Evolutionary conservation across 1,284 basidiomycete genomes (phyloP).

Genomic region (Takashimella koratensis): DNA sequence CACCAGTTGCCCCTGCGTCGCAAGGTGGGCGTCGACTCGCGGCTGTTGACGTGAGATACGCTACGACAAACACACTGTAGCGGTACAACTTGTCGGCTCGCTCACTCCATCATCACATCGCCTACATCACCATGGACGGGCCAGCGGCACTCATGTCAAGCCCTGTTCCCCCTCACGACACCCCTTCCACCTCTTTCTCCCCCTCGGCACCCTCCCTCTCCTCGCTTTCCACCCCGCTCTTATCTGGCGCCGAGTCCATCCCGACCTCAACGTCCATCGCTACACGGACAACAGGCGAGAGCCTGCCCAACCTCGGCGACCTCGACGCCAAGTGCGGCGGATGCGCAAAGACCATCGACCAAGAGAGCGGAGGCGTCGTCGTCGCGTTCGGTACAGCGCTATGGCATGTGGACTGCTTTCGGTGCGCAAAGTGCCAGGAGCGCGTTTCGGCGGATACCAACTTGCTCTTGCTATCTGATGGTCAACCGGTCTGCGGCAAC

Average conservation of each 20-base stretch:
- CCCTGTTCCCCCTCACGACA: not conserved
- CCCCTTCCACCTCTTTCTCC: not conserved
- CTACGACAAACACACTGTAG: too few relatives aligned
- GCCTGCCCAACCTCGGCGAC: slow-evolving; percentile 18
- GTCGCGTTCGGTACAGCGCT: slow-evolving; percentile 73
- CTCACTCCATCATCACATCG: too few relatives aligned
- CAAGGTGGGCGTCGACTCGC: too few relatives aligned
- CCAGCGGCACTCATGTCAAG: not conserved
- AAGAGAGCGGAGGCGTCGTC: slow-evolving; percentile 77
- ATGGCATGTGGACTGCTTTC: slow-evolving; percentile 52
- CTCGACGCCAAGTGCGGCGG: slow-evolving; percentile 63
- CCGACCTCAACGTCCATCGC: not conserved
- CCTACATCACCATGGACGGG: too few relatives aligned
- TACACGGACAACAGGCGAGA: not conserved
- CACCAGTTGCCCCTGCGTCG: too few relatives aligned
- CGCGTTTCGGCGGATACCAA: slow-evolving; percentile 79
- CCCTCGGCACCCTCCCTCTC: not conserved
- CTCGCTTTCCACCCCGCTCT: not conserved
- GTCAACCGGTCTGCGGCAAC: slow-evolving; percentile 91
- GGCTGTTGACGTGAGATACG: too few relatives aligned
- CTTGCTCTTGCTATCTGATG: slow-evolving; percentile 89
- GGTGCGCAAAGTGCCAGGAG: slow-evolving; percentile 55
- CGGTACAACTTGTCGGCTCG: too few relatives aligned
- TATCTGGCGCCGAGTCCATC: not conserved
- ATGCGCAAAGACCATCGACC: slow-evolving; percentile 75